Base-by-base conservation (phyloP, 2,329 filamentous ascomycete species). In the Endoconidiophora laricicola region DNA sequence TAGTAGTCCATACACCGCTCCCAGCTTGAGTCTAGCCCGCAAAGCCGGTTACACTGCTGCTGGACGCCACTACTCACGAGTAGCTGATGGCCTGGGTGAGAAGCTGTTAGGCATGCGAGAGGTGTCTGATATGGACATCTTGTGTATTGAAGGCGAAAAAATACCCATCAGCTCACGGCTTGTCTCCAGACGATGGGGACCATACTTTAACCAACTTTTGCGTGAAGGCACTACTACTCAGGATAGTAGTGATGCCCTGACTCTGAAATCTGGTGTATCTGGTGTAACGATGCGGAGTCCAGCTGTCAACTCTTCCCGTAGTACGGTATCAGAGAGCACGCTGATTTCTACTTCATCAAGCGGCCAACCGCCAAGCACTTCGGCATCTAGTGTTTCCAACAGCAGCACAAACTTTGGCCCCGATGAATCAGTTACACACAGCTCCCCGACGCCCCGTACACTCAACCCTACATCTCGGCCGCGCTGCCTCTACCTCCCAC, bases 91-190 rank as follows among this genome's bases (percentile, higher is more conserved):
- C 54, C 70, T 98, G 12, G 91, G 91, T 4, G 81, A 85, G 56
- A 78, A 86, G 62, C 83, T 86, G 0, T 69, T 94, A 55, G 73
- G 73, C 1, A 70, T 94, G 61, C 78, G 79, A n/a, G 91, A 96
- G 63, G 69, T 98, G 50, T 76, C 86, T 2, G 91, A 98, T 58
- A 98, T 98, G 91, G 91, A 96, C 60, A 85, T 98, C 52, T 71
- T 96, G 24, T 91, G 90, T 48, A 81, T 94, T 40, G 83, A 84
- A 18, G 90, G 90, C 20, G 90, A 95, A 61, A 78, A 88, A 16
- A 86, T 96, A 56, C 86, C 91, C 0, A 84, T 95, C 57, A 98
- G 94, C 63, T 96, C 91, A 5, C 79, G 87, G 52, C 76, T 98
- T 14, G 73, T 96, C 14, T 82, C 84, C 7, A 77, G 86, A 24